Conservation (phyloP, 805 yeast species). For the Ogataea angusta region DNA sequence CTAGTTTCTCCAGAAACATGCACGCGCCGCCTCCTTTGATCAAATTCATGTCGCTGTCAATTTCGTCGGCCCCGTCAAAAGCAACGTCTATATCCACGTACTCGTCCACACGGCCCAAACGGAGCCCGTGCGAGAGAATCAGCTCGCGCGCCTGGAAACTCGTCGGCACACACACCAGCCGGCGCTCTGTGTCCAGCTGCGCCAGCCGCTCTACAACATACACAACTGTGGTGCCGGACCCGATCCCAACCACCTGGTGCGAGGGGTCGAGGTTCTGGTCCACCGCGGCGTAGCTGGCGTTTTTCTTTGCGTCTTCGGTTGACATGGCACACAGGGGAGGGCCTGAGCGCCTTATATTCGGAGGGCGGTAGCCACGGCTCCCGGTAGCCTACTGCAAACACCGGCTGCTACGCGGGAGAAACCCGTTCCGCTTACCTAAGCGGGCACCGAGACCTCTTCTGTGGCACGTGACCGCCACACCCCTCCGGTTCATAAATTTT, state of each 20-base stretch:
- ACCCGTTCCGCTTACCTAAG: not conserved
- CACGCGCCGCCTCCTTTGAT: slow-evolving; percentile 99
- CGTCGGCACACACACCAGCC: slow-evolving; percentile 84
- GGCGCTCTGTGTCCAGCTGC: slow-evolving; percentile 49
- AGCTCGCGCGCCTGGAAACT: slow-evolving; percentile 92
- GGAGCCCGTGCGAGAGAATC: slow-evolving; percentile 75
- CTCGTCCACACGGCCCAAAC: slow-evolving; percentile 79
- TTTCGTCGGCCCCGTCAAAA: slow-evolving; percentile 98
- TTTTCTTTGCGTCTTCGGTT: no score
- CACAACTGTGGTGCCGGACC: slow-evolving; percentile 94
- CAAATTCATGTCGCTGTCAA: slow-evolving; percentile 73
- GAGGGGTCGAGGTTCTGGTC: slow-evolving; percentile 75
- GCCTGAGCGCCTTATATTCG: no score
- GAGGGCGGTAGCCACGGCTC: no score
- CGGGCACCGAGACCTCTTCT: not conserved
- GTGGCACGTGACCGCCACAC: slow-evolving; percentile 2
- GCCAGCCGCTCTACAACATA: slow-evolving; percentile 94
- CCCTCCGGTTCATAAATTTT: slow-evolving; percentile 2
- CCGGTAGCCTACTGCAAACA: not conserved
- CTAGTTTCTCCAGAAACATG: slow-evolving; percentile 90
- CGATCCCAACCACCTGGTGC: slow-evolving; percentile 83
- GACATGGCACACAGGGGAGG: no score
- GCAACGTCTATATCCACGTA: slow-evolving; percentile 81
- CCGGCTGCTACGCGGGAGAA: no score
- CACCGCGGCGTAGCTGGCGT: slow-evolving; percentile 87